phyloP scores from a whole-genome alignment of 1,284 basidiomycete species.

The Papiliotrema laurentii region DNA sequence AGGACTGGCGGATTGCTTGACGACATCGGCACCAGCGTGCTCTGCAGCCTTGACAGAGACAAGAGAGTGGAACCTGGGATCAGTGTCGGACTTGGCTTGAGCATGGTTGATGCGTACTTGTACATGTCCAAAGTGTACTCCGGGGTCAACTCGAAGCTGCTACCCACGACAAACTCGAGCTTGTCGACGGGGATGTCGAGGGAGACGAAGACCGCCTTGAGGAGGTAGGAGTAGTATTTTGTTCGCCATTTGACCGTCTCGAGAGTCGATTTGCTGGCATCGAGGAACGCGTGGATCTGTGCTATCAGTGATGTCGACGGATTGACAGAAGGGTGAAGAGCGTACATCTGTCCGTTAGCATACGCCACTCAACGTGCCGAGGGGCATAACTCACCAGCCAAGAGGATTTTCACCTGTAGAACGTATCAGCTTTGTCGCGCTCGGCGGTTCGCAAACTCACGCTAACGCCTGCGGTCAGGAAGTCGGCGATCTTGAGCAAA shows the following conservation, averaged over 20 bases:
- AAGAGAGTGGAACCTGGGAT: conserved; percentile 64
- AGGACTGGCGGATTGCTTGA: conserved; percentile 93
- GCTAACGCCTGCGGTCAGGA: conserved; percentile 83
- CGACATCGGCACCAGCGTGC: conserved; percentile 98
- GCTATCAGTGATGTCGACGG: not conserved
- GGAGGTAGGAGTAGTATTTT: conserved; percentile 81
- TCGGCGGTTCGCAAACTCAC: conserved; percentile 41
- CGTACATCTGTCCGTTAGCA: conserved; percentile 4
- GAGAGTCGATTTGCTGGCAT: conserved; percentile 96
- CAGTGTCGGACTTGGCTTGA: not conserved
- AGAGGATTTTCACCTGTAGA: conserved; percentile 73
- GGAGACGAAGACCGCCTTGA: conserved; percentile 75
- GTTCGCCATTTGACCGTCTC: conserved; percentile 86
- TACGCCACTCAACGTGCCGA: not conserved
- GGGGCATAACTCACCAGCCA: conserved; percentile 63
- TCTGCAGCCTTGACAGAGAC: conserved; percentile 93
- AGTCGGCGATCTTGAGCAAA: conserved; percentile 94
- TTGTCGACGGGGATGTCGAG: conserved; percentile 87
- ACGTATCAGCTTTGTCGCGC: not conserved
- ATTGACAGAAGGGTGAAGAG: not conserved
- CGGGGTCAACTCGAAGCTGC: conserved; percentile 74
- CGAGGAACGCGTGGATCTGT: conserved; percentile 96
- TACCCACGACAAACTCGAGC: conserved; percentile 78
- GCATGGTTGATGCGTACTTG: conserved; percentile 43
- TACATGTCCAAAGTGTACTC: conserved; percentile 97